Evolutionary conservation across 2,329 filamentous ascomycete genomes (phyloP).

Genomic region (Grosmannia penicillata): DNA sequence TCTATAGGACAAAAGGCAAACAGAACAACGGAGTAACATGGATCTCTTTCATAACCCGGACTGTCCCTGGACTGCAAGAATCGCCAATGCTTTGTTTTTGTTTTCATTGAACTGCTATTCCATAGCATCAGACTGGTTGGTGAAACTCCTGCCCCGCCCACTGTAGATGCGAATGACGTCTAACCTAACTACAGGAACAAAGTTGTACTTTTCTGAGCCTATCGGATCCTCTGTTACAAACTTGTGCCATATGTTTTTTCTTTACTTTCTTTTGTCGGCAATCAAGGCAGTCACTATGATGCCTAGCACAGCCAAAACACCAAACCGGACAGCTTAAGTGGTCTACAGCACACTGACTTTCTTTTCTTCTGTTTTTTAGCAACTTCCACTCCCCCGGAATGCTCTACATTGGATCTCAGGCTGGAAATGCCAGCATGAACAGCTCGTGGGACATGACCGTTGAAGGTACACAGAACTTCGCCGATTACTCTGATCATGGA

Average conservation of each 20-base stretch:
- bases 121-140: conserved; percentile 6
- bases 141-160: background rate
- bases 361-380: conserved; percentile 29
- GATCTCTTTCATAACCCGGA: background rate
- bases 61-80: conserved; percentile 7
- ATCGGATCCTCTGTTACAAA: background rate
- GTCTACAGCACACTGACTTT: conserved; percentile 41
- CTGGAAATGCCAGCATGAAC: conserved; percentile 27
- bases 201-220: conserved; percentile 33
- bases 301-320: conserved; percentile 4
- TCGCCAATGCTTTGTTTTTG: too few species aligned
- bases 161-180: too few species aligned
- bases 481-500: conserved; percentile 35
- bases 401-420: conserved; percentile 30
- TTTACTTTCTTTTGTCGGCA: conserved; percentile 12
- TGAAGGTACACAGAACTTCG: conserved; percentile 47
- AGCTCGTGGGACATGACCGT: conserved; percentile 40
- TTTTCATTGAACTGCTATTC: background rate
- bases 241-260: background rate
- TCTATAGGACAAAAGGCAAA: too few species aligned
- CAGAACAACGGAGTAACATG: too few species aligned
- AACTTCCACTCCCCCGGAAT: conserved; percentile 35
- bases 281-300: background rate
- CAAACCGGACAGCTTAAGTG: conserved; percentile 17
- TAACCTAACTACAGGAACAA: conserved; percentile 30